Percentiles rank a stretch among this genome's conserved stretches.
phyloP scores from a whole-genome alignment of 805 yeast species.

The Nakazawaea wyomingensis region DNA sequence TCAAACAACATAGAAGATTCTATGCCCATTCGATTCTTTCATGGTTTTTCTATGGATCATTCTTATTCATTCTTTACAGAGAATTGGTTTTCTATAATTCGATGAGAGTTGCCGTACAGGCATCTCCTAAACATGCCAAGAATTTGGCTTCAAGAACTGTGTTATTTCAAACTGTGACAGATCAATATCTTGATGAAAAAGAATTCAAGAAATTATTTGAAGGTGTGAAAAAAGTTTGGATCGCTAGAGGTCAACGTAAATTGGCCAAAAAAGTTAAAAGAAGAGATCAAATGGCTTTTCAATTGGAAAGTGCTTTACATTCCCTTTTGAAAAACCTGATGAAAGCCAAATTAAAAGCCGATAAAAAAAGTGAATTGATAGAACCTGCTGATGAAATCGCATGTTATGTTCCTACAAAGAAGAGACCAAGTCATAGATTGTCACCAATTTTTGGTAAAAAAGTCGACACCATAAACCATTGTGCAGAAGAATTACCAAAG shows the following conservation, averaged over 20 bases:
- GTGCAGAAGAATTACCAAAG: slow-evolving; percentile 51
- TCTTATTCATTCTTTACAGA: slow-evolving; percentile 71
- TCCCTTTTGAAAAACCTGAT: slow-evolving; percentile 55
- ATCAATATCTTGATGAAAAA: slow-evolving; percentile 61
- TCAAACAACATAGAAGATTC: slow-evolving; percentile 53
- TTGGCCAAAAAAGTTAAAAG: slow-evolving; percentile 51
- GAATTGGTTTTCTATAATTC: slow-evolving; percentile 77
- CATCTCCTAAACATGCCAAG: slow-evolving; percentile 77
- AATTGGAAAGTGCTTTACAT: slow-evolving; percentile 65
- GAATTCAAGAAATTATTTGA: slow-evolving; percentile 71
- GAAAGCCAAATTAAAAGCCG: slow-evolving; percentile 56
- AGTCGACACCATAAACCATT: slow-evolving; percentile 56
- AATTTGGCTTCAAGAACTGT: slow-evolving; percentile 76
- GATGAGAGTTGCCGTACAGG: slow-evolving; percentile 67
- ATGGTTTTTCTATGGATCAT: slow-evolving; percentile 70
- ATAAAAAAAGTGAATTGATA: slow-evolving; percentile 53
- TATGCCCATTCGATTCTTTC: slow-evolving; percentile 83
- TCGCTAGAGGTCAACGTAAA: slow-evolving; percentile 57
- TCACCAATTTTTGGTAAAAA: slow-evolving; percentile 45
- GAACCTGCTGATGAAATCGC: slow-evolving; percentile 43
- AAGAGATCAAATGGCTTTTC: slow-evolving; percentile 54
- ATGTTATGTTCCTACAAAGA: slow-evolving; percentile 57
- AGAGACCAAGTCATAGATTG: slow-evolving; percentile 56
- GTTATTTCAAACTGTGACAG: slow-evolving; percentile 79
- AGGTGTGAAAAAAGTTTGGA: slow-evolving; percentile 80